A percentile compares a stretch with the other conserved stretches of the same genome.
phyloP scores from a whole-genome alignment of 352 stramenopile species.

The Pythium graminicola region DNA sequence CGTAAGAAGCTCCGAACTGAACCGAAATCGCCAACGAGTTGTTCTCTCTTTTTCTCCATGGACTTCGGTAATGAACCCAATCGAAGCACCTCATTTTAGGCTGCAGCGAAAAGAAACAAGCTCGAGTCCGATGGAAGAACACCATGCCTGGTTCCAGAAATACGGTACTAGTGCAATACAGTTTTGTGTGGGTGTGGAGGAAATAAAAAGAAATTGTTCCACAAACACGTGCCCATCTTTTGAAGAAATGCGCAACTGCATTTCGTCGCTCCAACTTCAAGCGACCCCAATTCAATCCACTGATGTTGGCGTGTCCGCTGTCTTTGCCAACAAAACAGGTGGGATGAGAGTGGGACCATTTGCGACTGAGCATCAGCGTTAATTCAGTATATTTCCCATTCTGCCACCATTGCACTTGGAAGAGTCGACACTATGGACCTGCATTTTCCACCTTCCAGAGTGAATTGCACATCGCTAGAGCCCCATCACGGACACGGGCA shows the following conservation, averaged over 20 bases:
- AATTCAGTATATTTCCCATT: neutral
- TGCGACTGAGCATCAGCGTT: neutral
- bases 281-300: neutral
- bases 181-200: no score
- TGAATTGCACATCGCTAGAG: neutral
- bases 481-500: no score
- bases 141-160: no score
- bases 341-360: neutral
- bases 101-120: no score
- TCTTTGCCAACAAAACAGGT: neutral
- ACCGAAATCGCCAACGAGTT: no score
- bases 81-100: no score
- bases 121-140: no score
- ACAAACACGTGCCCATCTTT: neutral
- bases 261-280: neutral
- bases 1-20: no score
- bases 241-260: neutral
- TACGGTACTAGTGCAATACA: no score
- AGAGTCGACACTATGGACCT: neutral
- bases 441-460: neutral
- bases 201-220: neutral
- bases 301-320: neutral
- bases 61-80: no score
- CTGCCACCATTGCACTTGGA: neutral
- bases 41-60: no score